Conservation (phyloP, 2,329 filamentous ascomycete genomes). For the Lasiodiplodia sp. region DNA sequence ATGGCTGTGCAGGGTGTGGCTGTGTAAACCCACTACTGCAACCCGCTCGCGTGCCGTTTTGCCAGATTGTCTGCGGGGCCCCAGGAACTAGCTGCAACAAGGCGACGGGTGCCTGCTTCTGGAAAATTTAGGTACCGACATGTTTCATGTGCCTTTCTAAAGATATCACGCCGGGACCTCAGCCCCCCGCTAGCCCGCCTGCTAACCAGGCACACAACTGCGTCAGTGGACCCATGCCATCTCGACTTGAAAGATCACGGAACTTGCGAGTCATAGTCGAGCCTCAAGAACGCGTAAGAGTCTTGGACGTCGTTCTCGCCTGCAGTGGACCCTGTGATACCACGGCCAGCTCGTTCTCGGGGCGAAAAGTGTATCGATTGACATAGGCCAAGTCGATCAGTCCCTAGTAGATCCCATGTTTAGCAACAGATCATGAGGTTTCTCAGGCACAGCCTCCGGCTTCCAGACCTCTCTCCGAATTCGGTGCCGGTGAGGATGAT, state of each 20-base stretch:
- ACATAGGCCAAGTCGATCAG: background rate
- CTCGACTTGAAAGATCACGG: too few relatives aligned
- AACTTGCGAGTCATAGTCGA: background rate
- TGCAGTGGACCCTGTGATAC: background rate
- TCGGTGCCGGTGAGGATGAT: background rate
- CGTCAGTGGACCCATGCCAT: background rate
- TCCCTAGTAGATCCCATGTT: background rate
- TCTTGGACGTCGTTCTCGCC: background rate
- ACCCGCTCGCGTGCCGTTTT: background rate
- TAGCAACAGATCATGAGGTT: background rate
- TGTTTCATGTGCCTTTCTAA: background rate
- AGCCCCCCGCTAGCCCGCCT: background rate
- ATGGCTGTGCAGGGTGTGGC: slow-evolving; percentile 20
- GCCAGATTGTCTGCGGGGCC: background rate
- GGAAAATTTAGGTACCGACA: background rate
- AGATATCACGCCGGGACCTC: slow-evolving; percentile 14
- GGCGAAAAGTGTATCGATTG: background rate
- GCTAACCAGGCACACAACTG: background rate
- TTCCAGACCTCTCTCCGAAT: background rate
- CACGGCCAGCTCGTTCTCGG: background rate
- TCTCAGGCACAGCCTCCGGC: slow-evolving; percentile 8
- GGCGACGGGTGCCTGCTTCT: background rate
- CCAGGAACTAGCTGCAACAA: background rate
- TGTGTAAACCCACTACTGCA: background rate
- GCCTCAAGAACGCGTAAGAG: background rate